Conservation (phyloP, 2,329 filamentous ascomycete genomes). For the Nigrograna mackinnonii region DNA sequence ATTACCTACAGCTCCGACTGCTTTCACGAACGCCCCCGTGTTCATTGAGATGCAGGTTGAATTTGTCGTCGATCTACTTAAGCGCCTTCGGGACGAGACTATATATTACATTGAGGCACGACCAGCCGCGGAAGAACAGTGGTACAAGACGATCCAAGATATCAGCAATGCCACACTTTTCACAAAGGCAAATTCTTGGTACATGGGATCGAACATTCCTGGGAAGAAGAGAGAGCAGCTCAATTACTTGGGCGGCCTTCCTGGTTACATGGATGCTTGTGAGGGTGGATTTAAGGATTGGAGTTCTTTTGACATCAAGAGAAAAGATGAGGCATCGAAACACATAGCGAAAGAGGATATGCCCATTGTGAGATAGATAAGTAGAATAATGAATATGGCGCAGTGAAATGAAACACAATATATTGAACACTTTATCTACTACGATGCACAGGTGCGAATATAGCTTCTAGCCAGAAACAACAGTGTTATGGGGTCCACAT, state of each 20-base stretch:
- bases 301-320: background rate
- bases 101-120: slow-evolving; percentile 8
- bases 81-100: background rate
- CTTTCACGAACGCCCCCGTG: slow-evolving; percentile 1
- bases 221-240: slow-evolving; percentile 12
- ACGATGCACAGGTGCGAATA: too few species aligned
- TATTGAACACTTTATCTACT: too few species aligned
- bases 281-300: background rate
- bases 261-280: slow-evolving; percentile 4
- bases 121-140: background rate
- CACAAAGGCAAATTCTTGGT: slow-evolving; percentile 1
- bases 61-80: background rate
- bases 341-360: background rate
- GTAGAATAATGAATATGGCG: background rate
- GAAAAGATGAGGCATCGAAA: background rate
- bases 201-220: slow-evolving; percentile 15
- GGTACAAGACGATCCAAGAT: slow-evolving; percentile 2
- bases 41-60: slow-evolving; percentile 4
- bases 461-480: too few species aligned
- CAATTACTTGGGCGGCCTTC: slow-evolving; percentile 11
- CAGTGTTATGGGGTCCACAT: too few species aligned
- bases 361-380: background rate
- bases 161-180: background rate
- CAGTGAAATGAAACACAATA: background rate
- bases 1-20: background rate